phyloP scores from a whole-genome alignment of 306 rosid genomes.

The Acmispon strigosus region DNA sequence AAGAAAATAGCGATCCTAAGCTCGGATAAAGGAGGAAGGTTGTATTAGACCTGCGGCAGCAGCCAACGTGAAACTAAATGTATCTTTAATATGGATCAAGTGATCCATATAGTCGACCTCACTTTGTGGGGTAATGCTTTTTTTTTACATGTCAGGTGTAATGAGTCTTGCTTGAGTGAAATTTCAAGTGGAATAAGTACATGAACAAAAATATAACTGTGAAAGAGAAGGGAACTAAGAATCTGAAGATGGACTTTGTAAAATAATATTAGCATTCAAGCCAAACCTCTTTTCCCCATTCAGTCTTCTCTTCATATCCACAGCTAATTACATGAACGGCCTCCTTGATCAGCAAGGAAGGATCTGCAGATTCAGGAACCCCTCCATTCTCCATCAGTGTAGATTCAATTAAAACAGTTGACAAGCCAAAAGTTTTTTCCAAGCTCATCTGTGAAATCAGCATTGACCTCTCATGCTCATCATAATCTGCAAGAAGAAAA shows the following conservation, averaged over 20 bases:
- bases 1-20: background rate
- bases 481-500: slow-evolving; percentile 57
- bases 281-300: slow-evolving; percentile 95
- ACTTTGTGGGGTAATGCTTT: no score
- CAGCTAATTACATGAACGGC: slow-evolving; percentile 96
- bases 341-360: slow-evolving; percentile 78
- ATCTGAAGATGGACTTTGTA: slow-evolving; percentile 12
- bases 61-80: no score
- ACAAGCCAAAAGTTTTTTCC: slow-evolving; percentile 92
- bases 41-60: no score
- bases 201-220: background rate
- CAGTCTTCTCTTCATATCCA: slow-evolving; percentile 95
- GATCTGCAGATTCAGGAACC: slow-evolving; percentile 69
- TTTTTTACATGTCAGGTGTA: no score
- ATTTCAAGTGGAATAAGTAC: background rate
- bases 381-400: slow-evolving; percentile 94
- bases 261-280: slow-evolving; percentile 8
- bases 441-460: slow-evolving; percentile 82
- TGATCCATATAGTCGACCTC: no score
- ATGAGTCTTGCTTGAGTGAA: background rate
- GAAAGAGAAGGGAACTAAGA: slow-evolving; percentile 2
- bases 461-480: slow-evolving; percentile 88
- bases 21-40: no score
- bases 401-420: slow-evolving; percentile 87
- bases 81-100: no score